These are phyloP conservation scores for Apodospora peruviana DNA, from an alignment of 495 filamentous ascomycete genomes.

Conservation along the genomic window DNA sequence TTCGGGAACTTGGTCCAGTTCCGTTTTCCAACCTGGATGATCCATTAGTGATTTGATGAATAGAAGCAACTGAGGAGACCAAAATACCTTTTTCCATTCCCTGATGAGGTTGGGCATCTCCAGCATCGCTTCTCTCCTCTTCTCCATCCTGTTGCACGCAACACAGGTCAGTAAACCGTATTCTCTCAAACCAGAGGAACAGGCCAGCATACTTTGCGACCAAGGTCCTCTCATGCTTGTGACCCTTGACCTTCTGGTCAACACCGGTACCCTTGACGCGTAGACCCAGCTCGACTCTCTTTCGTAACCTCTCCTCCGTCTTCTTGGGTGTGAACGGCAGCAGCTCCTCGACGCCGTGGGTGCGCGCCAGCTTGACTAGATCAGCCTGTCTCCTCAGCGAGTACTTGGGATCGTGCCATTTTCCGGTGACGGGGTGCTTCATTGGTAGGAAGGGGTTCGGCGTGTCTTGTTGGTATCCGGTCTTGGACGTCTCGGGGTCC, in stretches of 20 bases:
- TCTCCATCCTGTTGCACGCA: slow-evolving; percentile 61
- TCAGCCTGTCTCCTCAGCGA: slow-evolving; percentile 86
- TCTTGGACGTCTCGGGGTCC: slow-evolving; percentile 35
- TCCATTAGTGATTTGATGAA: slow-evolving; percentile 9
- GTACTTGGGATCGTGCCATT: slow-evolving; percentile 75
- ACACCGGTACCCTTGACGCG: slow-evolving; percentile 85
- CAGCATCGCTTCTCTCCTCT: slow-evolving; percentile 85
- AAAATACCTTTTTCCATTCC: slow-evolving; percentile 81
- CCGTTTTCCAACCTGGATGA: slow-evolving; percentile 66
- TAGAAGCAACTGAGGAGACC: background rate
- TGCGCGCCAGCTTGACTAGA: slow-evolving; percentile 76
- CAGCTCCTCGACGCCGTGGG: slow-evolving; percentile 77
- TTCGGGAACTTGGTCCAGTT: slow-evolving; percentile 91
- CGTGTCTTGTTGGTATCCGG: slow-evolving; percentile 36
- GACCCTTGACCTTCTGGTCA: slow-evolving; percentile 91
- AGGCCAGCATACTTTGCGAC: slow-evolving; percentile 55
- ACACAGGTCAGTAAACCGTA: slow-evolving; percentile 13
- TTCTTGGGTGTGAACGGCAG: slow-evolving; percentile 74
- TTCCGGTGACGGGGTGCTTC: slow-evolving; percentile 64
- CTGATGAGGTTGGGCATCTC: slow-evolving; percentile 86
- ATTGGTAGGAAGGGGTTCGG: slow-evolving; percentile 72
- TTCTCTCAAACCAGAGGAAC: background rate
- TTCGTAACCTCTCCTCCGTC: slow-evolving; percentile 59
- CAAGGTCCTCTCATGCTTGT: slow-evolving; percentile 84
- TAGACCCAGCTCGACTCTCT: slow-evolving; percentile 65